phyloP scores from a whole-genome alignment of 495 filamentous ascomycete genomes.

The Friedmanniomyces endolithicus region DNA sequence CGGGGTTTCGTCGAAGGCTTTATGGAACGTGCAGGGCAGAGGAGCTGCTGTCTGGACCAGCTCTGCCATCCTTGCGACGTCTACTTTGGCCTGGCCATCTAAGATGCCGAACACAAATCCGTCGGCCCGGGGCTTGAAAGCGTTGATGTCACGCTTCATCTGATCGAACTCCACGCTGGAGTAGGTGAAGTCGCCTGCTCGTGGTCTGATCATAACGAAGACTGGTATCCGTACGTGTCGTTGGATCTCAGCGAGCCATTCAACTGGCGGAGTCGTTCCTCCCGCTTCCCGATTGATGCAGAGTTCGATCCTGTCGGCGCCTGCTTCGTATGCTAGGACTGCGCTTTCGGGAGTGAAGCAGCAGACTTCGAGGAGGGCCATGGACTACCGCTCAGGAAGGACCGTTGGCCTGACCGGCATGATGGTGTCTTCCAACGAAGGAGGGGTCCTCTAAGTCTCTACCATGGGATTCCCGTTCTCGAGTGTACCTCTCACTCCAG shows the following conservation, averaged over 20 bases:
- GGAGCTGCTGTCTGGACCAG: constrained; percentile 33
- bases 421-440: too few species aligned
- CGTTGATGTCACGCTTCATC: constrained; percentile 33
- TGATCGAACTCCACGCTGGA: constrained; percentile 27
- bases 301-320: constrained; percentile 42
- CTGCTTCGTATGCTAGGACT: constrained; percentile 29
- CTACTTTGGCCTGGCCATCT: constrained; percentile 22
- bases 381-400: not conserved
- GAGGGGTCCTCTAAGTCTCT: too few species aligned
- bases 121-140: constrained; percentile 28
- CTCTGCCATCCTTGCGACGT: constrained; percentile 29
- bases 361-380: constrained; percentile 35
- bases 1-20: constrained; percentile 38
- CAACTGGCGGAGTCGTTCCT: constrained; percentile 21
- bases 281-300: constrained; percentile 25
- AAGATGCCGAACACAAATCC: constrained; percentile 44
- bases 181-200: constrained; percentile 34
- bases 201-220: constrained; percentile 41
- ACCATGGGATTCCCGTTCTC: too few species aligned
- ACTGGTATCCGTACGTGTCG: constrained; percentile 31
- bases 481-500: too few species aligned
- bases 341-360: constrained; percentile 38
- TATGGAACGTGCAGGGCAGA: constrained; percentile 42
- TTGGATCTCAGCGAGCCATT: constrained; percentile 11
- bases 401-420: too few species aligned